Evolutionary conservation across 2,329 filamentous ascomycete genomes (phyloP), one percentile per base, ranked within the genome.

Genomic region (Xylariaceae sp.): DNA sequence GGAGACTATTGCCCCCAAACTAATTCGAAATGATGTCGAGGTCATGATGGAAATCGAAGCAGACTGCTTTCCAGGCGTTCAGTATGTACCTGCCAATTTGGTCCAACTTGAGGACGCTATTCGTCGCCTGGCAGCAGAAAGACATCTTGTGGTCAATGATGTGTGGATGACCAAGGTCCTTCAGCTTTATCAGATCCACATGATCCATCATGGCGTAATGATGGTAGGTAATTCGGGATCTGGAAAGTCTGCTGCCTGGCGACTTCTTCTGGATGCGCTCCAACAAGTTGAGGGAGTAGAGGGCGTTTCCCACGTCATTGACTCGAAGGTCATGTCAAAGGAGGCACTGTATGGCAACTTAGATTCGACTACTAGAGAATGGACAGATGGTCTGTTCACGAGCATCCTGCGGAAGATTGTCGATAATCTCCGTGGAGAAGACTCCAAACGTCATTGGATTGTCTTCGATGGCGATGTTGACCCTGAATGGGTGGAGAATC

Each of bases 301-400:
- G 74, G 95, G 96, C 29, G 91, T 99, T 44, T 96, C 87, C 64
- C 95, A 99, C 70, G 90, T 99, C 54, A 99, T 99, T 66, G 95
- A 99, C 74, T 96, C 93, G 41, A 99, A 99, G 78, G 96, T 99
- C 74, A 99, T 99, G 95, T 96, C 93, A 50, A 99, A 99, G 76
- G 95, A 99, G 76, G 90, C 91, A 20, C 80, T 99, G 3, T 99
- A 99, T 70, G 95, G 95, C 70, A 97, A 88, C 66, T 82, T 99
- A 47, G 95, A 99, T 73, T 93, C 91, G 56, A 99, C 95, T 2
- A 99, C 95, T 1, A 87, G 95, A 67, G 95, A 99, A 75, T 99
- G 95, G 95, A 99, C 95, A 0, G 96, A 99, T 68, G 95, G 95
- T 74, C 81, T 99, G 10, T 99, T 99, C 73, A 99, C 95, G 7